These are phyloP conservation scores for Russula compacta DNA, from an alignment of 768 basidiomycete genomes.

Conservation along the genomic window DNA sequence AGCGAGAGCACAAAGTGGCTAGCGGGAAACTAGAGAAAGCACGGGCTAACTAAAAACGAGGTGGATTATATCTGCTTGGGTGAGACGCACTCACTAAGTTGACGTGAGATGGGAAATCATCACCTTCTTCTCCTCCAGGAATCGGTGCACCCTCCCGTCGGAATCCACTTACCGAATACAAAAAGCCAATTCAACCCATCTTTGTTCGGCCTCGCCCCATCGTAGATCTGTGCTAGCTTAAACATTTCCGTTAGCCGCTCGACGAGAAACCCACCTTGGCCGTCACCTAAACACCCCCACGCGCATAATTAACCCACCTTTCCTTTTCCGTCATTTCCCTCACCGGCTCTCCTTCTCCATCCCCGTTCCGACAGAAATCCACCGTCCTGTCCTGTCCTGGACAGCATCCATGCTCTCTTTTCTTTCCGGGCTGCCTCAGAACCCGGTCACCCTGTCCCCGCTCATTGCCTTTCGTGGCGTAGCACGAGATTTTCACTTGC, in stretches of 20 bases:
- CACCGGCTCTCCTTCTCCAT: slow-evolving; percentile 7
- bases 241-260: slow-evolving; percentile 19
- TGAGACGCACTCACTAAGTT: background rate
- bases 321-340: slow-evolving; percentile 2
- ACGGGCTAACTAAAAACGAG: slow-evolving; percentile 18
- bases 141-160: slow-evolving; percentile 13
- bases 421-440: background rate
- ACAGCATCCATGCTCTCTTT: slow-evolving; percentile 10
- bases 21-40: slow-evolving; percentile 6
- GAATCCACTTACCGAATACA: slow-evolving; percentile 15
- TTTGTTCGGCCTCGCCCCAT: slow-evolving; percentile 15
- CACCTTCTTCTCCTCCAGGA: slow-evolving; percentile 8
- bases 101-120: slow-evolving; percentile 15
- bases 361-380: slow-evolving; percentile 15
- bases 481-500: slow-evolving; percentile 17
- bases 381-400: slow-evolving; percentile 9
- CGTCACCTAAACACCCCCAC: slow-evolving; percentile 3
- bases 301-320: slow-evolving; percentile 18
- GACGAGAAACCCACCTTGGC: slow-evolving; percentile 14
- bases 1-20: slow-evolving; percentile 2
- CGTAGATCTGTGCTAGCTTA: slow-evolving; percentile 19
- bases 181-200: slow-evolving; percentile 18
- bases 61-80: slow-evolving; percentile 13
- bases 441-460: slow-evolving; percentile 9
- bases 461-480: slow-evolving; percentile 14